phyloP scores from a whole-genome alignment of 129 eudicot species.

The Mikania micrantha region DNA sequence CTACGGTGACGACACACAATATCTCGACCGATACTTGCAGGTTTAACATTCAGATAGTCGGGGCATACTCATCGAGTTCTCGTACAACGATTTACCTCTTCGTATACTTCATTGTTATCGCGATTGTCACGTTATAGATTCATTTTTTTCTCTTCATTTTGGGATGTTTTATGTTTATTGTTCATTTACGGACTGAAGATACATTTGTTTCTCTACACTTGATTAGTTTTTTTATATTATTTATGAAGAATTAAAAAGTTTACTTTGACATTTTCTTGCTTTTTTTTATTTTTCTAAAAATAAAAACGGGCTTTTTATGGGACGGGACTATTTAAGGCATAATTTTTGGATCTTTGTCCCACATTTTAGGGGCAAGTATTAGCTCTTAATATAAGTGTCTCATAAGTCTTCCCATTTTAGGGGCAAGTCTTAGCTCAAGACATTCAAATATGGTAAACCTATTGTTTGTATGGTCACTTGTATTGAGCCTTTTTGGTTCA shows the following conservation, averaged over 20 bases:
- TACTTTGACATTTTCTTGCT: neutral
- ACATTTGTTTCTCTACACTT: constrained; percentile 3
- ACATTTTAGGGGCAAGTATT: constrained; percentile 23
- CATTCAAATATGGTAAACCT: neutral
- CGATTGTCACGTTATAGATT: constrained; percentile 23
- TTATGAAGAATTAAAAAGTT: neutral
- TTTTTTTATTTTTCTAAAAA: neutral
- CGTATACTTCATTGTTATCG: constrained; percentile 7
- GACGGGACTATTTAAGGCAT: constrained; percentile 18
- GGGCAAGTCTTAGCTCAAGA: constrained; percentile 18
- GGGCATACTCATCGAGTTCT: constrained; percentile 18
- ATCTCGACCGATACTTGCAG: constrained; percentile 50
- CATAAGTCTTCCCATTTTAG: constrained; percentile 8
- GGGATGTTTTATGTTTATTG: constrained; percentile 11
- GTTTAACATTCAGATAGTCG: constrained; percentile 45
- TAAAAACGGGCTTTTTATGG: neutral
- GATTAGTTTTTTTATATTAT: neutral
- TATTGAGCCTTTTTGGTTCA: constrained; percentile 12
- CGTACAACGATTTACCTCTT: constrained; percentile 13
- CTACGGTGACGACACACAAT: constrained; percentile 34
- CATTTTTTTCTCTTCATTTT: constrained; percentile 19
- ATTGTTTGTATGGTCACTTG: constrained; percentile 11
- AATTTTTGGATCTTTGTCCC: constrained; percentile 32
- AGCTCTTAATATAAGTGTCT: constrained; percentile 15
- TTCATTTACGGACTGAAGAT: constrained; percentile 15